Percentiles rank a stretch among this genome's conserved stretches.
Evolutionary conservation across 2,329 filamentous ascomycete species (phyloP).

Genomic region (Colletotrichum sp.): DNA sequence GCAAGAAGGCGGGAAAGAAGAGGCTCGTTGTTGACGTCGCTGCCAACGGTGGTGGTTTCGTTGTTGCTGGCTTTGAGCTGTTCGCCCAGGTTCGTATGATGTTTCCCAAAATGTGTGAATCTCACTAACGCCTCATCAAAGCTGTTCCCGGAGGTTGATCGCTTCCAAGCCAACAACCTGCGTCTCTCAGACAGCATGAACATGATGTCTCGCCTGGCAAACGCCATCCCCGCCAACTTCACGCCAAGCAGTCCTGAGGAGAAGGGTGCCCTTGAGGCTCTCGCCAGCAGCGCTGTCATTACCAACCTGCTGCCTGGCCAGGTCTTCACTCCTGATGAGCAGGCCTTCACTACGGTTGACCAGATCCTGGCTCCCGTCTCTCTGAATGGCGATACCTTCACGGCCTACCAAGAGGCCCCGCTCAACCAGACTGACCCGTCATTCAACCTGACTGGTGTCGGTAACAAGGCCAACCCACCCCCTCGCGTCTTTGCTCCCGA

Average conservation of each 20-base stretch:
- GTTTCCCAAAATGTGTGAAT: not conserved
- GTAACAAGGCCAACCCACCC: slow-evolving; percentile 42
- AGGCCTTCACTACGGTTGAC: slow-evolving; percentile 30
- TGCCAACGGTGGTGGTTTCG: slow-evolving; percentile 63
- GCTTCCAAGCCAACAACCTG: slow-evolving; percentile 55
- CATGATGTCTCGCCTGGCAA: slow-evolving; percentile 44
- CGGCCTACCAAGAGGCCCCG: slow-evolving; percentile 48
- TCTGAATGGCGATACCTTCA: slow-evolving; percentile 53
- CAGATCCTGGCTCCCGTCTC: slow-evolving; percentile 36
- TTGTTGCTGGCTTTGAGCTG: slow-evolving; percentile 66
- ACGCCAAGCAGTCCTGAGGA: slow-evolving; percentile 40
- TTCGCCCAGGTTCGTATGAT: slow-evolving; percentile 49
- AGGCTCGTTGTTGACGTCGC: slow-evolving; percentile 65
- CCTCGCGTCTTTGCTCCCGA: slow-evolving; percentile 54
- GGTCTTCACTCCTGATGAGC: slow-evolving; percentile 49
- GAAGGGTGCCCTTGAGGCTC: slow-evolving; percentile 48
- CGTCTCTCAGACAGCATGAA: slow-evolving; percentile 52
- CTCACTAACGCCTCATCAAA: not conserved
- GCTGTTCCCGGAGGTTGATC: slow-evolving; percentile 56
- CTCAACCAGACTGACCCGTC: slow-evolving; percentile 33
- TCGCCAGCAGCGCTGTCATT: slow-evolving; percentile 47
- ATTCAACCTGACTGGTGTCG: slow-evolving; percentile 48
- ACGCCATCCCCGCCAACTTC: slow-evolving; percentile 28
- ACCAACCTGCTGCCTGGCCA: slow-evolving; percentile 50
- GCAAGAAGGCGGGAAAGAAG: slow-evolving; percentile 55